A percentile compares a stretch with the other conserved stretches of the same genome.
phyloP scores from a whole-genome alignment of 371 early-diverging fungal species.

The Nematocida sp. region DNA sequence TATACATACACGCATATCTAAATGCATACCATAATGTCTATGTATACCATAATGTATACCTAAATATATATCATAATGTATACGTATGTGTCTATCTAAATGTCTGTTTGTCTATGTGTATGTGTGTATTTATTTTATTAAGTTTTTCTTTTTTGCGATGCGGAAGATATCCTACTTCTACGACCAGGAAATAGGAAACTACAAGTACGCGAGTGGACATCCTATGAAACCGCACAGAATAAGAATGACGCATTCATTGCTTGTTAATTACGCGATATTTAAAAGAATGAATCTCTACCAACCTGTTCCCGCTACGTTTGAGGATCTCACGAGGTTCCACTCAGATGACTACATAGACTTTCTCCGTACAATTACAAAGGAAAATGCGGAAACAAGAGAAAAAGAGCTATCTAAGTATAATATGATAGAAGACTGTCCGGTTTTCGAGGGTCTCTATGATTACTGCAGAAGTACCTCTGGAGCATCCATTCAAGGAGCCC shows the following conservation, averaged over 20 bases:
- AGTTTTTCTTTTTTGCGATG: slow-evolving; percentile 41
- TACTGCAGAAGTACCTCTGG: slow-evolving; percentile 85
- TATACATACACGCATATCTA: too few relatives aligned
- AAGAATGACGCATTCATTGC: slow-evolving; percentile 89
- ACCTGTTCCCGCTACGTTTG: slow-evolving; percentile 77
- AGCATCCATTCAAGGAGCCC: slow-evolving; percentile 80
- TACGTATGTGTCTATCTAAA: too few relatives aligned
- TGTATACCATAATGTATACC: too few relatives aligned
- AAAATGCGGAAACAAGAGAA: slow-evolving; percentile 75
- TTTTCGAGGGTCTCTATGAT: slow-evolving; percentile 87
- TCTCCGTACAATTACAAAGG: slow-evolving; percentile 81
- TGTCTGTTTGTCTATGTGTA: too few relatives aligned
- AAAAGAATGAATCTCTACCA: slow-evolving; percentile 79
- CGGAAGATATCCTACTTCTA: slow-evolving; percentile 66
- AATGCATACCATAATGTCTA: too few relatives aligned
- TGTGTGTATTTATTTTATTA: slow-evolving; percentile 21
- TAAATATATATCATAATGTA: too few relatives aligned
- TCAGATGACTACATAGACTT: slow-evolving; percentile 97
- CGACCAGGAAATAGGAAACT: slow-evolving; percentile 72
- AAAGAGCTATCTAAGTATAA: slow-evolving; percentile 77
- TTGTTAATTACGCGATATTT: slow-evolving; percentile 85
- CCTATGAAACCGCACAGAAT: slow-evolving; percentile 99
- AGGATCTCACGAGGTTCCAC: slow-evolving; percentile 94
- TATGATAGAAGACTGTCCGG: slow-evolving; percentile 81
- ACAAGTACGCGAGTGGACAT: slow-evolving; percentile 75